Percentiles rank a stretch among this genome's conserved stretches.
phyloP scores from a whole-genome alignment of 441 rosid genomes.

The Gossypium trilobum region DNA sequence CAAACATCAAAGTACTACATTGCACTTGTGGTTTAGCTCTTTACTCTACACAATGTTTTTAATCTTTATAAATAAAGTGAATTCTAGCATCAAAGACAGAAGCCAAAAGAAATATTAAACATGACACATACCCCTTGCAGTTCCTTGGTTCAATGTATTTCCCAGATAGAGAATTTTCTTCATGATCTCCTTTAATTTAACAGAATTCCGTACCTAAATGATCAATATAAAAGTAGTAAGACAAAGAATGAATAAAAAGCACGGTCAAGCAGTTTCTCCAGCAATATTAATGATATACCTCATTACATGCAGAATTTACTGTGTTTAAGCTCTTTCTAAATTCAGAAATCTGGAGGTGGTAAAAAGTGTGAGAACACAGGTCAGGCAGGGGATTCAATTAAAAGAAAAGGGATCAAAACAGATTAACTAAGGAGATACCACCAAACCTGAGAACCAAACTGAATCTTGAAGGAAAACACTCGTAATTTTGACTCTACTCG shows the following conservation, averaged over 20 bases:
- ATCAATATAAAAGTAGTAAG: conserved; percentile 18
- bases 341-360: conserved; percentile 54
- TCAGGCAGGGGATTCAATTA: neutral
- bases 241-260: conserved; percentile 15
- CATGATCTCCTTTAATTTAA: conserved; percentile 83
- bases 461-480: conserved; percentile 95
- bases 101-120: neutral
- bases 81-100: neutral
- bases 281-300: conserved; percentile 41
- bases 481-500: conserved; percentile 91
- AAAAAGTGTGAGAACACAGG: conserved; percentile 16
- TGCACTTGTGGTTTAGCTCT: neutral
- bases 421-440: conserved; percentile 36
- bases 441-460: conserved; percentile 88
- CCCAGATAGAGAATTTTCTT: conserved; percentile 79
- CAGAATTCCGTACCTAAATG: conserved; percentile 72
- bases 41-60: neutral
- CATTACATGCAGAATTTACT: conserved; percentile 82
- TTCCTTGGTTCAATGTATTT: conserved; percentile 88
- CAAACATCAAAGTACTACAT: neutral
- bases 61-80: neutral
- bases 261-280: conserved; percentile 13
- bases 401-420: conserved; percentile 14
- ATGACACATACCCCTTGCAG: conserved; percentile 70
- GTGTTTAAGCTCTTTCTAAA: conserved; percentile 75